Base-by-base conservation (phyloP, 139 green algal species). In the Coelastrella sp. region DNA sequence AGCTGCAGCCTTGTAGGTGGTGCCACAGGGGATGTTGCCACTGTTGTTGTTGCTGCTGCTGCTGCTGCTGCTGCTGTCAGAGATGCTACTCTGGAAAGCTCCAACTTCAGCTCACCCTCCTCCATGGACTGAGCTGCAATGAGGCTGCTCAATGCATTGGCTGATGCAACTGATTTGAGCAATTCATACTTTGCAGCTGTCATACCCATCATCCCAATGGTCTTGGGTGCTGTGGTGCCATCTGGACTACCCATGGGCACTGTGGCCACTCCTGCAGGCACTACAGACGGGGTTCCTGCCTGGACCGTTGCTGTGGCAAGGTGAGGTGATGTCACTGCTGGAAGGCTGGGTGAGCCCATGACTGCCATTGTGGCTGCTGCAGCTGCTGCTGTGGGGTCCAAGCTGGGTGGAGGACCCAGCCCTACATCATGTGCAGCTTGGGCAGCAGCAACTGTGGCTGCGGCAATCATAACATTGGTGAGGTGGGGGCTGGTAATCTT, bases 391-490 rank as follows among this genome's bases (percentile, higher is more conserved):
- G 30, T 5, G 17, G 6, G 21, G 30, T 64, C 53, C 17, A 64
- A n/a, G 53, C 48, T 57, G 48, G 17, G 48, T 23, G 53, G 53
- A 32, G 53, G 53, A 32, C 53, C 62, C 27, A 69, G 62, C 62
- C 62, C 66, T 32, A 48, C 66, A 48, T 80, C 72, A 35, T 64
- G 45, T n/a, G 72, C 32, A 7, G 37, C 72, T 40, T 50, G 43
- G 32, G 72, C 72, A 48, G 72, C 72, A 50, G 72, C 72, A 67
- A 48, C 72, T 66, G 72, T 66, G 7, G 72, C 72, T 67, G 72
- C 72, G 17, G 72, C 72, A 37, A 80, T 34, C 72, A 80, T 80
- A 13, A 51, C 48, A 40, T 43, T 69, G n/a, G 53, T 27, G 7
- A 64, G 57, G 68, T 48, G 27, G 27, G 23, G 23, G 37, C 68